Percentiles rank a stretch among this genome's conserved stretches.
Conservation (phyloP, 108 stramenopile genomes). For the Mayamaea pseudoterrestris region DNA sequence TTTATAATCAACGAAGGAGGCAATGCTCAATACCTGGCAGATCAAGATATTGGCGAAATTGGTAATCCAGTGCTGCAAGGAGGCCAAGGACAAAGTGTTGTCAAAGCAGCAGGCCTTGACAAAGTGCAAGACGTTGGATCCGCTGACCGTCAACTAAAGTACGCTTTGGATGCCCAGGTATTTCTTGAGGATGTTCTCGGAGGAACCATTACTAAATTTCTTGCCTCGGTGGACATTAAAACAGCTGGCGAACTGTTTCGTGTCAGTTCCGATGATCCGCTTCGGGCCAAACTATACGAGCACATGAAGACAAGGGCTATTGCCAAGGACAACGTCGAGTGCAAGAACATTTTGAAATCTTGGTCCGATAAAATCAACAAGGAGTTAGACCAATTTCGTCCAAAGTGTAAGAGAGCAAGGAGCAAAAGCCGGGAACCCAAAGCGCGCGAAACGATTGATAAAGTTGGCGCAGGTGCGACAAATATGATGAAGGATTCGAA, state of each 20-base stretch:
- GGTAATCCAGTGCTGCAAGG: no score
- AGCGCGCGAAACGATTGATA: slow-evolving; percentile 1
- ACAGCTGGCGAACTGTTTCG: slow-evolving; percentile 1
- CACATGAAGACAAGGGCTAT: neutral
- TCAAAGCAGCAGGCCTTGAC: no score
- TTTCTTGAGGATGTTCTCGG: slow-evolving; percentile 6
- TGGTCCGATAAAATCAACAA: neutral
- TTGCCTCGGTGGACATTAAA: neutral
- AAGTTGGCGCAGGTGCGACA: no score
- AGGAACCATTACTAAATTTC: neutral
- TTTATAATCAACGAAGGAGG: slow-evolving; percentile 3
- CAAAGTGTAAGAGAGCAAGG: neutral
- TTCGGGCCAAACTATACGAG: neutral
- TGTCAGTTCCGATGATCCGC: no score
- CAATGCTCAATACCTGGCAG: slow-evolving; percentile 7
- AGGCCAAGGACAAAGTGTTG: no score
- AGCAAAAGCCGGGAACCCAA: neutral
- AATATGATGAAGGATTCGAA: neutral
- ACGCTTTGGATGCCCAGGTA: slow-evolving; percentile 4
- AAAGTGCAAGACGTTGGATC: no score
- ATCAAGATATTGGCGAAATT: no score
- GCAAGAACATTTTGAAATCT: neutral
- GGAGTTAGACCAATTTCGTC: neutral
- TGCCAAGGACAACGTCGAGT: neutral
- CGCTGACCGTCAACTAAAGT: neutral